Evolutionary conservation across 805 yeast species (phyloP), one percentile per base, ranked within the genome.

Genomic region (Saccharomycopsis fermentans): DNA sequence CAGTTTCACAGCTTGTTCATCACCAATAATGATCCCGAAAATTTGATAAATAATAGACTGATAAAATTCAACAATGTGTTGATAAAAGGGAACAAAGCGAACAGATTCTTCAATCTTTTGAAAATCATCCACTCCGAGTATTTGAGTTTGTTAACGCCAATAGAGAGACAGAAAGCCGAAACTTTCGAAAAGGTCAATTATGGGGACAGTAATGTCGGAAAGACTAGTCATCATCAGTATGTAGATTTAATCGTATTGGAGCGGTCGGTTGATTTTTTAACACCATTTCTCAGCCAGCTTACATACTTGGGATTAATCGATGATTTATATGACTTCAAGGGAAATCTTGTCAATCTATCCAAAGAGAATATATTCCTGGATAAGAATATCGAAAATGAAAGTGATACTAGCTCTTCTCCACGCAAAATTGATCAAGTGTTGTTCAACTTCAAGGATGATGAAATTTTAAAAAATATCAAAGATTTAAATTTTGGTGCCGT

Each of bases 241-340:
- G 47, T 39, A 55, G 95, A 92, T 66, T 71, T 91, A 32, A 76
- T 92, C 5, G 84, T 91, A 1, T 66, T 92, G 21, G 98, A 92
- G 67, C 74, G 99, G 54, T 81, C 84, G 56, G 69, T 84, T 32
- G 99, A 92, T 70, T 77, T 81, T 50, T 69, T 87, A 4, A 81
- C 96, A 1, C 84, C 90, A 1, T 65, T 89, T 11, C 71, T 90
- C 57, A 81, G 83, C 27, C 97, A 91, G 65, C 71, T 91, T 64
- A 87, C 90, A 1, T 92, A 91, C 68, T 75, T 80, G 17, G 99
- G 98, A 0, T 73, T 94, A 16, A 73, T 90, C 21, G 91, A 87
- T 68, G 97, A 91, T 64, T 68, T 82, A 12, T 76, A 82, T 63
- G 81, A 79, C 4, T 71, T 84, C 5, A 73, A 77, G 14, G 67